Evolutionary conservation across 495 filamentous ascomycete genomes (phyloP).

Genomic region (Pyronema omphalodes): DNA sequence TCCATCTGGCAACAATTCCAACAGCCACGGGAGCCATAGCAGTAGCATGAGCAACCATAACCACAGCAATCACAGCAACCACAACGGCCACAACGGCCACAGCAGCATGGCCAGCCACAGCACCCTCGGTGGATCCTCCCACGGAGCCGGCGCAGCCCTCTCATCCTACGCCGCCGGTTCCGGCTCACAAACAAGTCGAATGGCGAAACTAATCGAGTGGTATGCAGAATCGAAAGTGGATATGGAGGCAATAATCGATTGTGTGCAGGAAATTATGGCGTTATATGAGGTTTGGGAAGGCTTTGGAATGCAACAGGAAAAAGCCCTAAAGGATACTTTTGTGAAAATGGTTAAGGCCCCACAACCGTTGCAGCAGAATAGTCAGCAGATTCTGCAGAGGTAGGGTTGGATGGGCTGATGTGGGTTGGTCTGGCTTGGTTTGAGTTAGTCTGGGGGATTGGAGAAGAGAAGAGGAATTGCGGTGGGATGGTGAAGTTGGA

Average conservation of each 20-base stretch:
- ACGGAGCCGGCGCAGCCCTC: slow-evolving; percentile 3
- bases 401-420: no score
- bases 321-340: slow-evolving; percentile 58
- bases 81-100: slow-evolving; percentile 23
- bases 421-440: no score
- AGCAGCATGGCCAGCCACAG: background rate
- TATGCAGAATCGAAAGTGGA: slow-evolving; percentile 85
- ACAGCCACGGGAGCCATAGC: slow-evolving; percentile 5
- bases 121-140: slow-evolving; percentile 1
- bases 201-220: slow-evolving; percentile 64
- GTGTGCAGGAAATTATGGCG: slow-evolving; percentile 85
- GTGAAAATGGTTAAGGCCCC: slow-evolving; percentile 66
- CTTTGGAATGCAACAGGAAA: slow-evolving; percentile 48
- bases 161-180: slow-evolving; percentile 15
- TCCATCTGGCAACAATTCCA: slow-evolving; percentile 20
- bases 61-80: slow-evolving; percentile 25
- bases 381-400: background rate
- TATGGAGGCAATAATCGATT: slow-evolving; percentile 80
- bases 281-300: slow-evolving; percentile 85
- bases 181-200: slow-evolving; percentile 33
- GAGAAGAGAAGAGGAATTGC: no score
- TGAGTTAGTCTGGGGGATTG: no score
- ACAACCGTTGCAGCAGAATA: slow-evolving; percentile 30
- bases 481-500: no score
- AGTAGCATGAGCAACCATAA: no score